A percentile compares a stretch with the other conserved stretches of the same genome.
Evolutionary conservation across 2,329 filamentous ascomycete genomes (phyloP).

Genomic region (Dactylellina sp.): DNA sequence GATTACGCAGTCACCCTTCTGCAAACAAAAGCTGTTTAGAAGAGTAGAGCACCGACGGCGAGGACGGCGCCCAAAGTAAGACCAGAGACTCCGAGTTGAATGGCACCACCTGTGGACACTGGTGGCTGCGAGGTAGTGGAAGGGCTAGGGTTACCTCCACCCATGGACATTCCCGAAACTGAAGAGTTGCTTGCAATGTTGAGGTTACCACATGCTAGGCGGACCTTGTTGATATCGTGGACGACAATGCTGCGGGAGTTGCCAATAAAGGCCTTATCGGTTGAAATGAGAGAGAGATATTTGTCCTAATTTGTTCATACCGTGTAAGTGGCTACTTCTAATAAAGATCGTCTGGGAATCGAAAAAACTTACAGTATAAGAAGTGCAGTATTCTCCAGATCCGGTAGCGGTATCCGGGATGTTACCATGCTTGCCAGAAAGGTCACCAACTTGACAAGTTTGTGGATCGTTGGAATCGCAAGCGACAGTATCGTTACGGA

Average conservation of each 20-base stretch:
- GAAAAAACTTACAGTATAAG: slow-evolving; percentile 42
- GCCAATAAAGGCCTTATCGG: slow-evolving; percentile 71
- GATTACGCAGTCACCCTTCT: neutral
- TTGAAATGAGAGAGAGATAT: slow-evolving; percentile 70
- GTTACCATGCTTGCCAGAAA: slow-evolving; percentile 78
- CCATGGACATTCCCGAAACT: neutral
- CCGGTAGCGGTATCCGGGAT: slow-evolving; percentile 32
- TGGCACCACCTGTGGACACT: slow-evolving; percentile 26
- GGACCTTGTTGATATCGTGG: slow-evolving; percentile 70
- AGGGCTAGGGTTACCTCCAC: slow-evolving; percentile 2
- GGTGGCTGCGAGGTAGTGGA: slow-evolving; percentile 10
- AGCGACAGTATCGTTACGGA: slow-evolving; percentile 71
- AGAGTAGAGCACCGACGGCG: slow-evolving; percentile 21
- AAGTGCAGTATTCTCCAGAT: slow-evolving; percentile 28
- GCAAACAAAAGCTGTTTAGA: slow-evolving; percentile 11
- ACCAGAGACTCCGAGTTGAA: slow-evolving; percentile 18
- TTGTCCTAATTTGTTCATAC: slow-evolving; percentile 64
- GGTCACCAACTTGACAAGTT: slow-evolving; percentile 80
- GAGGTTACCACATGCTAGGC: slow-evolving; percentile 76
- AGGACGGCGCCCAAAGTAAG: slow-evolving; percentile 29
- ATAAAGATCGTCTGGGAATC: neutral
- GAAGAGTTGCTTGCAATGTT: slow-evolving; percentile 58
- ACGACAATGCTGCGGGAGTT: slow-evolving; percentile 73
- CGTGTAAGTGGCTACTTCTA: no score
- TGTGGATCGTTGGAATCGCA: slow-evolving; percentile 72